Percentiles rank a stretch among this genome's conserved stretches.
phyloP scores from a whole-genome alignment of 2,329 filamentous ascomycete species.

The Drechmeria coniospora region DNA sequence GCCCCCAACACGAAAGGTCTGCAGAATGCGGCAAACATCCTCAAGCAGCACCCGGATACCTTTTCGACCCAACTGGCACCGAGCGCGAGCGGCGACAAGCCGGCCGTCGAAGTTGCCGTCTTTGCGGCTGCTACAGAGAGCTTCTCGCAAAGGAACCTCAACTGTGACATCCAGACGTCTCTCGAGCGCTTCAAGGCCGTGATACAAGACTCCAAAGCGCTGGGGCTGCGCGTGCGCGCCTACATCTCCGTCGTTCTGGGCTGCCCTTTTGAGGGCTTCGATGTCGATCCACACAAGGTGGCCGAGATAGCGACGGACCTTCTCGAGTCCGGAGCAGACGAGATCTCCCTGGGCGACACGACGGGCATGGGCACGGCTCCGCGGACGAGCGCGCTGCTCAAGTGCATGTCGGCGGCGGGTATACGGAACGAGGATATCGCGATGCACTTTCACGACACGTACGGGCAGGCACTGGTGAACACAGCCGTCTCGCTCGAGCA shows the following conservation, averaged over 20 bases:
- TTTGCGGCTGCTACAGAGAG: slow-evolving; percentile 71
- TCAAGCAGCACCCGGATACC: slow-evolving; percentile 33
- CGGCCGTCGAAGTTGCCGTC: slow-evolving; percentile 55
- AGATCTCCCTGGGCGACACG: slow-evolving; percentile 81
- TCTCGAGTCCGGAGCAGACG: slow-evolving; percentile 76
- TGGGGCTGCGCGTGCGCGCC: slow-evolving; percentile 54
- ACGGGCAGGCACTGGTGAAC: slow-evolving; percentile 74
- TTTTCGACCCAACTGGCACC: slow-evolving; percentile 36
- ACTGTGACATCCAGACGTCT: slow-evolving; percentile 62
- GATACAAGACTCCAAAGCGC: slow-evolving; percentile 49
- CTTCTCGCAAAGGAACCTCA: slow-evolving; percentile 70
- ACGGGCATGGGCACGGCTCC: slow-evolving; percentile 81
- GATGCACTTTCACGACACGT: slow-evolving; percentile 82
- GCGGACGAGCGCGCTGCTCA: slow-evolving; percentile 47
- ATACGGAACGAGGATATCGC: slow-evolving; percentile 57
- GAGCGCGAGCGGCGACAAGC: slow-evolving; percentile 22
- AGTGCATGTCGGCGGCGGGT: slow-evolving; percentile 48
- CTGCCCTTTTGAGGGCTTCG: slow-evolving; percentile 58
- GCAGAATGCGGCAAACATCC: slow-evolving; percentile 40
- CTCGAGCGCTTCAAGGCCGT: slow-evolving; percentile 55
- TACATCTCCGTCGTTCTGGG: slow-evolving; percentile 71
- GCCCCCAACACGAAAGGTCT: slow-evolving; percentile 64
- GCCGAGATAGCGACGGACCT: slow-evolving; percentile 53
- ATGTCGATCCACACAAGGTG: slow-evolving; percentile 47
- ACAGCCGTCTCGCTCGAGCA: slow-evolving; percentile 62